phyloP scores from a whole-genome alignment of 371 early-diverging fungal genomes.

The Gilbertella persicaria region DNA sequence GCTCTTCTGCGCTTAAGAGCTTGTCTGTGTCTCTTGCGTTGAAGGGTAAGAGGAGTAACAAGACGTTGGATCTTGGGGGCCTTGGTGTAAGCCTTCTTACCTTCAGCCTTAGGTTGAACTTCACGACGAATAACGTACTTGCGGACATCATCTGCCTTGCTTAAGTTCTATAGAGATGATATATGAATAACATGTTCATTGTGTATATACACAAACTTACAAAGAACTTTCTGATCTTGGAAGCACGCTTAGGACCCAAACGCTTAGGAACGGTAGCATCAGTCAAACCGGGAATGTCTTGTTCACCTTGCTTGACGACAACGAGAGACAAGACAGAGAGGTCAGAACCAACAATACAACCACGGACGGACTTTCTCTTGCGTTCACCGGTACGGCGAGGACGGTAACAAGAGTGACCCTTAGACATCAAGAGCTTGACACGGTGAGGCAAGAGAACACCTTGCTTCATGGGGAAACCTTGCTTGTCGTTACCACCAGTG shows the following conservation, averaged over 20 bases:
- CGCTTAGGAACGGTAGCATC: slow-evolving; percentile 92
- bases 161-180: slow-evolving; percentile 61
- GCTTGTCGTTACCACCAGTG: slow-evolving; percentile 99
- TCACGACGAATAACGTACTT: slow-evolving; percentile 98
- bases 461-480: slow-evolving; percentile 98
- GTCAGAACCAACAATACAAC: slow-evolving; percentile 98
- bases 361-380: slow-evolving; percentile 99
- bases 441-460: slow-evolving; percentile 94
- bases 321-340: slow-evolving; percentile 93
- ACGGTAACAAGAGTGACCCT: slow-evolving; percentile 99
- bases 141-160: slow-evolving; percentile 97
- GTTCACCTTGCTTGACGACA: slow-evolving; percentile 96
- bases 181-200: background rate
- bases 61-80: slow-evolving; percentile 96
- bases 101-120: slow-evolving; percentile 83
- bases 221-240: slow-evolving; percentile 98
- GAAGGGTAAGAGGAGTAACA: slow-evolving; percentile 92
- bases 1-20: slow-evolving; percentile 84
- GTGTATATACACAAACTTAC: slow-evolving; percentile 55
- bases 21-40: slow-evolving; percentile 86
- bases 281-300: slow-evolving; percentile 95
- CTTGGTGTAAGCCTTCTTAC: slow-evolving; percentile 93
- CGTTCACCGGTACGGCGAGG: slow-evolving; percentile 98
- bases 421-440: slow-evolving; percentile 92
- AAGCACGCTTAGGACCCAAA: slow-evolving; percentile 98